These are phyloP conservation scores for Tagetes erecta DNA, from an alignment of 129 eudicot species.

Conservation along the genomic window DNA sequence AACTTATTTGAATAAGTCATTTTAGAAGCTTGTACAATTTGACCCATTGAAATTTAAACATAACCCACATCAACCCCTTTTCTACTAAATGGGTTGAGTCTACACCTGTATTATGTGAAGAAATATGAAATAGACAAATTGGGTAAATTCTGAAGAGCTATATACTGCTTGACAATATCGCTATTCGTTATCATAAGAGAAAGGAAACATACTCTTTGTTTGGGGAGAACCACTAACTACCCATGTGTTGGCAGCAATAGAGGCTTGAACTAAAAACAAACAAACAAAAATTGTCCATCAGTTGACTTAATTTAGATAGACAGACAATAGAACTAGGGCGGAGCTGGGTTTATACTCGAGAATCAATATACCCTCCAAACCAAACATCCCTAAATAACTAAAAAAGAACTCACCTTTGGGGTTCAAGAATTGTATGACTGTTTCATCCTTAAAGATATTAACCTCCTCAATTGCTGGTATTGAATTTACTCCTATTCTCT, in stretches of 20 bases:
- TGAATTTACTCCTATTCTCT: constrained; percentile 72
- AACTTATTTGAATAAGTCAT: neutral
- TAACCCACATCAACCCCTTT: neutral
- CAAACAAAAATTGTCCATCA: neutral
- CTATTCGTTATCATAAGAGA: neutral
- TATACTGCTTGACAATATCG: neutral
- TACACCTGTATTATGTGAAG: neutral
- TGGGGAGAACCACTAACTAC: constrained; percentile 91
- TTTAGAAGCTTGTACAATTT: neutral
- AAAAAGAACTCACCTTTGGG: constrained; percentile 56
- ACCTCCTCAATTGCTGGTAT: constrained; percentile 87
- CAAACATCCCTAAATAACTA: neutral
- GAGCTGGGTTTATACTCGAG: neutral
- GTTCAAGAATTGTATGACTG: constrained; percentile 70
- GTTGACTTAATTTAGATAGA: neutral
- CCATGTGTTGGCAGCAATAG: constrained; percentile 92
- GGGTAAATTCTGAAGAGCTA: neutral
- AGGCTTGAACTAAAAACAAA: constrained; percentile 73
- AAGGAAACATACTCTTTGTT: constrained; percentile 65
- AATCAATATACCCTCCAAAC: neutral
- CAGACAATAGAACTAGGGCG: neutral
- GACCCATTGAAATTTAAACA: neutral
- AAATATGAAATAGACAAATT: neutral
- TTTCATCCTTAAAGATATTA: constrained; percentile 75
- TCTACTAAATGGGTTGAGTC: neutral